Conservation (phyloP, 495 filamentous ascomycete genomes). For the Apiosordaria backusii region DNA sequence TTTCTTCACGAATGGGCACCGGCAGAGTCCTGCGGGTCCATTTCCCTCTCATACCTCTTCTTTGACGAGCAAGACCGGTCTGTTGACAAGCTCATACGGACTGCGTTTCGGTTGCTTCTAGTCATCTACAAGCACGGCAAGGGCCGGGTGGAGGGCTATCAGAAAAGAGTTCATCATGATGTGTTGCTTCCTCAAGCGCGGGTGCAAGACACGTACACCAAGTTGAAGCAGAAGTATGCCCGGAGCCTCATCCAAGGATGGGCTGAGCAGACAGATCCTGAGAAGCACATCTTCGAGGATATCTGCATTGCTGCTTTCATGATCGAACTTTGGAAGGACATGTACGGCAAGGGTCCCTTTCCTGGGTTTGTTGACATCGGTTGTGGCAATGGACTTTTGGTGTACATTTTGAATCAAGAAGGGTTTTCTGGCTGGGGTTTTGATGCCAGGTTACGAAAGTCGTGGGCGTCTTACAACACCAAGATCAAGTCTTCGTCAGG, state of each 20-base stretch:
- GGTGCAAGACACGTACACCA: constrained; percentile 75
- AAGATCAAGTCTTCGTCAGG: constrained; percentile 35
- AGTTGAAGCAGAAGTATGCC: constrained; percentile 76
- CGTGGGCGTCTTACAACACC: constrained; percentile 69
- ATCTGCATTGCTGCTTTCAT: constrained; percentile 89
- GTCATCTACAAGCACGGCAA: constrained; percentile 75
- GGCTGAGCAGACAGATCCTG: constrained; percentile 82
- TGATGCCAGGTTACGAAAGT: constrained; percentile 77
- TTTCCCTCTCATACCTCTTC: constrained; percentile 67
- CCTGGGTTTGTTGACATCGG: constrained; percentile 94
- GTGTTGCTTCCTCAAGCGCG: constrained; percentile 66
- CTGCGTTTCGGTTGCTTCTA: constrained; percentile 63
- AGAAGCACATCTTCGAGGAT: constrained; percentile 94
- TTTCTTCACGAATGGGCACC: constrained; percentile 63
- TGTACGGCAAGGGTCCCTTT: constrained; percentile 65
- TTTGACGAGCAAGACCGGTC: constrained; percentile 47
- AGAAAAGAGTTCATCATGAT: constrained; percentile 75
- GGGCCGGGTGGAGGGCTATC: constrained; percentile 57
- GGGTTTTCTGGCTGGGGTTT: constrained; percentile 88
- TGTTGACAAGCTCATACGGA: constrained; percentile 59
- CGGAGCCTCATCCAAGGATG: constrained; percentile 61
- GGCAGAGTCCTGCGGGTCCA: constrained; percentile 37
- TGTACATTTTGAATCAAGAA: constrained; percentile 76
- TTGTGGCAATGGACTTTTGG: constrained; percentile 92
- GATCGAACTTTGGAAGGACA: constrained; percentile 84